phyloP scores from a whole-genome alignment of 495 filamentous ascomycete species.

The Chaetomium cochliodes region DNA sequence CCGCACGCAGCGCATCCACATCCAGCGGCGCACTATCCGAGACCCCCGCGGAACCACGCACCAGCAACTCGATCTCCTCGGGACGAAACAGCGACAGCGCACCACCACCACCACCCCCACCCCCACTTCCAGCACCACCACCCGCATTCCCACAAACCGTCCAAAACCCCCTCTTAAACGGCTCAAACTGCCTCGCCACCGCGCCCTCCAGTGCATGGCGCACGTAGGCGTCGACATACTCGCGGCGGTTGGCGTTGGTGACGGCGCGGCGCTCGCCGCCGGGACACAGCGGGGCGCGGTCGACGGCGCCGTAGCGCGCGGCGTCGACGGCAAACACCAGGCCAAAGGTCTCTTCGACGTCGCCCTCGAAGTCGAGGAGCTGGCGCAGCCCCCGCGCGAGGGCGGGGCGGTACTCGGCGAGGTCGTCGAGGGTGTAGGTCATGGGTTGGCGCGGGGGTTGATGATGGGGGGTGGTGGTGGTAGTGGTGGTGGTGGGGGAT shows the following conservation, averaged over 20 bases:
- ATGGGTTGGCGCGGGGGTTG: conserved; percentile 59
- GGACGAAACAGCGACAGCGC: conserved; percentile 69
- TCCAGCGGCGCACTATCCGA: conserved; percentile 69
- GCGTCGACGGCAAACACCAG: conserved; percentile 78
- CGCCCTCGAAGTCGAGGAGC: conserved; percentile 74
- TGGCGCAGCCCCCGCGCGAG: conserved; percentile 75
- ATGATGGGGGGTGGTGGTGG: conserved; percentile 43
- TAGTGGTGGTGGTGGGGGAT: conserved; percentile 33
- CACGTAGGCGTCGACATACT: conserved; percentile 88
- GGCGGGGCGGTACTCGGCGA: conserved; percentile 77
- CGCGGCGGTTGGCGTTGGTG: conserved; percentile 78
- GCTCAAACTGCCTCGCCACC: conserved; percentile 83
- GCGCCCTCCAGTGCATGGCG: conserved; percentile 76
- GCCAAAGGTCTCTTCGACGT: conserved; percentile 74
- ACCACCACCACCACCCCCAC: not conserved
- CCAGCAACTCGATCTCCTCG: conserved; percentile 88
- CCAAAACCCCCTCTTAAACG: conserved; percentile 93
- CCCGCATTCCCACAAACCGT: conserved; percentile 90
- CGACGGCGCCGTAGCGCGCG: conserved; percentile 71
- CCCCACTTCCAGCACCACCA: conserved; percentile 44
- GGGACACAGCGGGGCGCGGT: conserved; percentile 67
- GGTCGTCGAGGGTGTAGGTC: conserved; percentile 76
- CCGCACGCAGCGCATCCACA: conserved; percentile 69
- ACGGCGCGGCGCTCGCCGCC: conserved; percentile 74
- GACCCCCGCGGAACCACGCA: conserved; percentile 71